phyloP scores from a whole-genome alignment of 2,329 filamentous ascomycete genomes.

The Aspergillus viridinutans region DNA sequence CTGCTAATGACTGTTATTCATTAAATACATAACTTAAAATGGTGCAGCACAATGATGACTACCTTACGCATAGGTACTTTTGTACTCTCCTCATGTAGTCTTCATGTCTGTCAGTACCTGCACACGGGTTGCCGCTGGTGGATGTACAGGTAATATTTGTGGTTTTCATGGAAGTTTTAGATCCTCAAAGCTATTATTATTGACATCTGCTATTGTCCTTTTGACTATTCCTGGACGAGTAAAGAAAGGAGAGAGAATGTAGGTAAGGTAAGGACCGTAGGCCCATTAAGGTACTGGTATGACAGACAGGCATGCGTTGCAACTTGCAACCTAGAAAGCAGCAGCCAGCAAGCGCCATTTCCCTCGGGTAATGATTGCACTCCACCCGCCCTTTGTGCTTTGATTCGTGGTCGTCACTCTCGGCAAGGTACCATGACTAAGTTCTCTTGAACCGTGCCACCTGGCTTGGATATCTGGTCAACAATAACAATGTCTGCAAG shows the following conservation, averaged over 20 bases:
- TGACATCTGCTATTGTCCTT: background rate
- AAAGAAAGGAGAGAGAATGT: background rate
- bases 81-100: background rate
- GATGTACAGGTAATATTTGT: background rate
- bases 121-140: background rate
- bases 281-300: background rate
- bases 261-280: background rate
- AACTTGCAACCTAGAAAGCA: background rate
- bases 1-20: background rate
- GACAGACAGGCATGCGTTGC: background rate
- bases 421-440: constrained; percentile 2
- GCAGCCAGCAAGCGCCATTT: constrained; percentile 4
- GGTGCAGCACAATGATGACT: background rate
- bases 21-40: too few species aligned
- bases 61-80: background rate
- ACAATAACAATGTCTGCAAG: background rate
- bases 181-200: background rate
- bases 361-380: constrained; percentile 17
- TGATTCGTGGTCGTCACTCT: constrained; percentile 12
- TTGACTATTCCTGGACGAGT: background rate
- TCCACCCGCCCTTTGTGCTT: constrained; percentile 6
- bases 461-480: background rate
- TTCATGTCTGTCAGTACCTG: background rate
- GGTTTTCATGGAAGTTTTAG: background rate
- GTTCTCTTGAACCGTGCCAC: constrained; percentile 19